Conservation (phyloP, 192 early-diverging fungal species). For the Helicostylum pulchrum region DNA sequence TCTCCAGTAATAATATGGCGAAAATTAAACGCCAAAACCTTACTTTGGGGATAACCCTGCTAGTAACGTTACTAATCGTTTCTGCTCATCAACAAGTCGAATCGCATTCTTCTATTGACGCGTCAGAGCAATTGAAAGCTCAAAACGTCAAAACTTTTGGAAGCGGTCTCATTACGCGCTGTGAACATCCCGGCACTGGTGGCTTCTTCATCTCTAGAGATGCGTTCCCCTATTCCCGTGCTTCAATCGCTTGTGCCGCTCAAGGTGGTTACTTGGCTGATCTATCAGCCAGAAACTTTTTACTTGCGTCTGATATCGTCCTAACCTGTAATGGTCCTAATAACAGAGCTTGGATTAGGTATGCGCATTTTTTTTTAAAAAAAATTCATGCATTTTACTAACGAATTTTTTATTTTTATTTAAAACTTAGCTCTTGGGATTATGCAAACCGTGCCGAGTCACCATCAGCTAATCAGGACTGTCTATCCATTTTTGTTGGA, state of each 20-base stretch:
- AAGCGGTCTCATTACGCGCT: not conserved
- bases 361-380: too few species aligned
- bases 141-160: not conserved
- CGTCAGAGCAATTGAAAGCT: not conserved
- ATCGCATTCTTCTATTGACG: too few species aligned
- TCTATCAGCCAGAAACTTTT: slow-evolving; percentile 1
- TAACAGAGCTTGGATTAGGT: slow-evolving; percentile 6
- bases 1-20: not conserved
- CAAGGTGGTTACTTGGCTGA: slow-evolving; percentile 1
- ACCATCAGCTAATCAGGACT: not conserved
- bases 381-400: not conserved
- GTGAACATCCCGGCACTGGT: not conserved
- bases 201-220: not conserved
- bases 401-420: too few species aligned
- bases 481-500: not conserved
- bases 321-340: not conserved
- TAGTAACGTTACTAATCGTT: not conserved
- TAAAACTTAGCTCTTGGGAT: slow-evolving; percentile 8
- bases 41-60: not conserved
- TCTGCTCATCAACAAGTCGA: not conserved
- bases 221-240: not conserved
- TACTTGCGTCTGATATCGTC: not conserved
- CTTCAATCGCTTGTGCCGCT: not conserved
- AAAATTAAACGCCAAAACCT: not conserved
- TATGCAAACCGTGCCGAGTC: not conserved